A percentile compares a stretch with the other conserved stretches of the same genome.
Evolutionary conservation across 768 basidiomycete genomes (phyloP).

Genomic region (Termitomyces sp.): DNA sequence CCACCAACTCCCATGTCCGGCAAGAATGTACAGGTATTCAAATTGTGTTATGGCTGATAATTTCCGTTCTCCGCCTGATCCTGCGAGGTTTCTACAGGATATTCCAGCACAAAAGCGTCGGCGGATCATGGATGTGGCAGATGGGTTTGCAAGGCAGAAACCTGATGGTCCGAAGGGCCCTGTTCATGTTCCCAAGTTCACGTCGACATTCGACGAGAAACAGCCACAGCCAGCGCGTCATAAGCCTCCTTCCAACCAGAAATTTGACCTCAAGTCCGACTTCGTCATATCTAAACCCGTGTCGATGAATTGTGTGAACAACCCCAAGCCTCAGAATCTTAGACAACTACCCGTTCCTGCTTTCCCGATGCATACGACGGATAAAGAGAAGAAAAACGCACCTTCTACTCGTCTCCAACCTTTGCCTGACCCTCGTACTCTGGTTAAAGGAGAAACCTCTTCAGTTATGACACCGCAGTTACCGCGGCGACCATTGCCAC

Average conservation of each 20-base stretch:
- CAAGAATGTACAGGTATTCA: constrained; percentile 9
- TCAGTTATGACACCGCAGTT: background rate
- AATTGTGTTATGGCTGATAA: background rate
- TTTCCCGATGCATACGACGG: background rate
- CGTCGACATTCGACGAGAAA: constrained; percentile 13
- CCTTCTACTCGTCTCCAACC: constrained; percentile 5
- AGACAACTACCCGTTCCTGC: constrained; percentile 15
- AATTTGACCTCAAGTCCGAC: constrained; percentile 1
- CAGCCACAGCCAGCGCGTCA: background rate
- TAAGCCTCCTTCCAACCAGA: constrained; percentile 8
- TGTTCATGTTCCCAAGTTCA: constrained; percentile 15
- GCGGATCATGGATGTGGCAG: constrained; percentile 16
- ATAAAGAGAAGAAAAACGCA: constrained; percentile 5
- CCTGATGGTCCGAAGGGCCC: constrained; percentile 10
- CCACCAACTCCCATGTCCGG: constrained; percentile 6
- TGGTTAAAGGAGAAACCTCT: constrained; percentile 3
- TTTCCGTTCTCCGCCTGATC: background rate
- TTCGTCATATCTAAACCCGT: constrained; percentile 7
- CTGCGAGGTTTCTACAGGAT: constrained; percentile 4
- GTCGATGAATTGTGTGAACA: background rate
- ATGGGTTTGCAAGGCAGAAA: constrained; percentile 17
- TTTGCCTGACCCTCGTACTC: constrained; percentile 9
- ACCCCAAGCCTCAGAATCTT: constrained; percentile 12
- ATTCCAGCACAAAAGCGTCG: constrained; percentile 17
- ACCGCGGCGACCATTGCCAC: constrained; percentile 10